Base-by-base conservation (phyloP, 352 stramenopile species). In the Phytophthora ramorum region DNA sequence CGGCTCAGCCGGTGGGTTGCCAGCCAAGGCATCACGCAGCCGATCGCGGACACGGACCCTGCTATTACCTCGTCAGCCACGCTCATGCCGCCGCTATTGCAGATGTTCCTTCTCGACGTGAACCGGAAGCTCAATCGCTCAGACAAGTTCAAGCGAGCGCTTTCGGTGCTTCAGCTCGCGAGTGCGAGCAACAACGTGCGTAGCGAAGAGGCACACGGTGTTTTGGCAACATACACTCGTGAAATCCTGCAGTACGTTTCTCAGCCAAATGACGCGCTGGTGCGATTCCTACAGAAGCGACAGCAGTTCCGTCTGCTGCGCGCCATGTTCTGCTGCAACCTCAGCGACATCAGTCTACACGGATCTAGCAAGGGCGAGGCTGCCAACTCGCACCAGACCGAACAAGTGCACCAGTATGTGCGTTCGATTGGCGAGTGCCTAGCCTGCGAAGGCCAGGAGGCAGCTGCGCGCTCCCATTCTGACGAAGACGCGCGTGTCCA, bases 341-440 rank as follows among this genome's bases (percentile, higher is more conserved):
- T 92, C 52, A 85, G 74, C 44, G 83, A 89, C 34, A 61, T 87
- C 5, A 90, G 77, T 66, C 66, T 89, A 0, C 69, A 87, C 3
- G 58, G 75, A 10, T 61, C 55, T 44, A 26, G 30, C 19, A 76
- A 71, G 40, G 34, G 47, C 3, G 66, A 79, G 7, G 32, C 22
- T 32, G 41, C 43, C 12, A 71, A 66, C 24, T 76, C 69, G 2
- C 66, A 74, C 4, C 57, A 85, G 12, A 60, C 41, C 16, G 54
- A 70, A 5, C 69, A 79, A 30, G 54, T 84, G 13, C 74, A 85
- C 44, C 73, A 79, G 48, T 86, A 79, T 38, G 72, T 91, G 13
- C 78, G 77, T 0, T 84, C 78, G 5, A 91, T 91, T 32, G 85
- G 81, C 9, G 79, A 91, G 58, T 91, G 85, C 56, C 48, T 93